Evolutionary conservation across 176 grass and related monocot species (phyloP).

Genomic region (Musa itinerans): DNA sequence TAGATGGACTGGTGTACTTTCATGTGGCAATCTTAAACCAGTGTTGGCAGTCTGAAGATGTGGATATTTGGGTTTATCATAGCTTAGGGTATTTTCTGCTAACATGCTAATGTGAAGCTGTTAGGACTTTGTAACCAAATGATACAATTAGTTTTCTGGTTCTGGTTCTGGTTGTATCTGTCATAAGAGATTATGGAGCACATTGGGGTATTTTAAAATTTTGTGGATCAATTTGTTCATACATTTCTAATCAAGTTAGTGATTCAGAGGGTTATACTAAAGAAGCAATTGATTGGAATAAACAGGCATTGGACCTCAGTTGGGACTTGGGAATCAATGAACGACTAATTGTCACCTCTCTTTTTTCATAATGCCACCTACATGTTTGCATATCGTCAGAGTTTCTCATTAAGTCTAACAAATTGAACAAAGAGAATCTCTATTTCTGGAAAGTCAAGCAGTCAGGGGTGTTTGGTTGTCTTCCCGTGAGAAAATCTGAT

Average conservation of each 20-base stretch:
- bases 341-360: too few species aligned
- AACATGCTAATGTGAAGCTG: background rate
- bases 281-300: too few species aligned
- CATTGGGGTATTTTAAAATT: background rate
- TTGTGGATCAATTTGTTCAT: background rate
- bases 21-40: background rate
- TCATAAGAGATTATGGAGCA: background rate
- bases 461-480: background rate
- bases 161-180: background rate
- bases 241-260: background rate
- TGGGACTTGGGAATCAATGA: too few species aligned
- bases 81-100: background rate
- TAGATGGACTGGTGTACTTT: background rate
- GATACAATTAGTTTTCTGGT: background rate
- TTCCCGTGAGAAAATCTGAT: background rate
- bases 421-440: background rate
- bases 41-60: background rate
- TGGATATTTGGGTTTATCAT: background rate
- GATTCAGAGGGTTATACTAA: too few species aligned
- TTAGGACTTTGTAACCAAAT: background rate
- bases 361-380: background rate
- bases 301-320: too few species aligned
- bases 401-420: background rate
- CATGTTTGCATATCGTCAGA: background rate
- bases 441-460: background rate